A percentile compares a stretch with the other conserved stretches of the same genome.
Conservation (phyloP, 2,329 filamentous ascomycete genomes). For the Furcasterigmium sp. region DNA sequence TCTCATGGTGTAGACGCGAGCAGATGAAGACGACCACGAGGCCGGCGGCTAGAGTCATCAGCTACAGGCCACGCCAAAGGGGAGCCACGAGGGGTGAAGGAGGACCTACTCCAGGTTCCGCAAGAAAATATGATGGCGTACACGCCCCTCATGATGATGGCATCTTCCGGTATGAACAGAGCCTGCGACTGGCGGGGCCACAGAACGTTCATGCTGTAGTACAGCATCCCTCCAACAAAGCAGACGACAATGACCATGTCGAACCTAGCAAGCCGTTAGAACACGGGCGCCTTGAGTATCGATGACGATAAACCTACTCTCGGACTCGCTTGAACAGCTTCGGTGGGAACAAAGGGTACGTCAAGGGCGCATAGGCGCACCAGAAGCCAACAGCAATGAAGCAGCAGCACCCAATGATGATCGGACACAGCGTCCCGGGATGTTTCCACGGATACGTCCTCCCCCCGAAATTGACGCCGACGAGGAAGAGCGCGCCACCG, state of each 20-base stretch:
- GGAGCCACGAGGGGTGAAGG: neutral
- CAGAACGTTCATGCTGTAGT: slow-evolving; percentile 24
- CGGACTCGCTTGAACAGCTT: slow-evolving; percentile 20
- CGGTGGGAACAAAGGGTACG: slow-evolving; percentile 22
- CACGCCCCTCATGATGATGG: slow-evolving; percentile 17
- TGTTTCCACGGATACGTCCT: slow-evolving; percentile 21
- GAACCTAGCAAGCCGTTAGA: slow-evolving; percentile 12
- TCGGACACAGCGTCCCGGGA: slow-evolving; percentile 19
- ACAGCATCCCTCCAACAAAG: slow-evolving; percentile 24
- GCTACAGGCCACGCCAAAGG: neutral
- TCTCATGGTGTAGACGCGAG: slow-evolving; percentile 24
- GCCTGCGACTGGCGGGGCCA: slow-evolving; percentile 21
- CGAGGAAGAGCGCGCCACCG: slow-evolving; percentile 19
- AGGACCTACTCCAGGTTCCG: slow-evolving; percentile 18
- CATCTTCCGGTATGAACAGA: slow-evolving; percentile 16
- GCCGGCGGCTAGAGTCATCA: slow-evolving; percentile 14
- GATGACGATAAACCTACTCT: slow-evolving; percentile 12
- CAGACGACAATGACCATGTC: slow-evolving; percentile 22
- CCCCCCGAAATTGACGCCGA: slow-evolving; percentile 23
- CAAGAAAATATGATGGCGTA: slow-evolving; percentile 21
- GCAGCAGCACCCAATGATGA: slow-evolving; percentile 21
- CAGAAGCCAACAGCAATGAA: slow-evolving; percentile 22
- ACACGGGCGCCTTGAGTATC: neutral
- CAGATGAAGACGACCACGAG: slow-evolving; percentile 21
- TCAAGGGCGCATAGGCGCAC: slow-evolving; percentile 18